These are phyloP conservation scores for Heliocybe sulcata DNA, from an alignment of 1,284 basidiomycete species.

Conservation along the genomic window DNA sequence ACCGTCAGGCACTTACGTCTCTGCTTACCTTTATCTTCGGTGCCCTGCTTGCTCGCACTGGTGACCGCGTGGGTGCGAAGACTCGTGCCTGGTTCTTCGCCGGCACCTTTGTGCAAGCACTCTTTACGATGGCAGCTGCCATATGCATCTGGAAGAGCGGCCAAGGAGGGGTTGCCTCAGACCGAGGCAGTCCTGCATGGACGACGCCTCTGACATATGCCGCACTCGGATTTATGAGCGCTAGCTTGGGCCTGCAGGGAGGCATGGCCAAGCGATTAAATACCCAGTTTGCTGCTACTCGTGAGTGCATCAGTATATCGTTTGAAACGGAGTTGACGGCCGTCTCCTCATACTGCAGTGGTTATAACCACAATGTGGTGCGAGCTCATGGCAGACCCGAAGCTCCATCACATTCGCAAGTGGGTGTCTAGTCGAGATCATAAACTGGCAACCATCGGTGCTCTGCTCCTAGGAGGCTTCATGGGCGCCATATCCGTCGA, in stretches of 20 bases:
- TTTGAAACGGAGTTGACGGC: constrained; percentile 10
- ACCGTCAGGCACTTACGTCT: constrained; percentile 77
- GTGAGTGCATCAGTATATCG: constrained; percentile 31
- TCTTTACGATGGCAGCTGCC: constrained; percentile 69
- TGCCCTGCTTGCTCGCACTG: constrained; percentile 63
- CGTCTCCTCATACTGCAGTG: constrained; percentile 29
- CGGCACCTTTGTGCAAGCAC: constrained; percentile 66
- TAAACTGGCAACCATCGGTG: constrained; percentile 59
- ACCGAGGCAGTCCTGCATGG: constrained; percentile 63
- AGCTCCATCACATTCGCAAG: constrained; percentile 49
- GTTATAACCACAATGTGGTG: constrained; percentile 82
- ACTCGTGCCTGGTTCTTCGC: constrained; percentile 67
- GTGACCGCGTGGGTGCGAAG: constrained; percentile 64
- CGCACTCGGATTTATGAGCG: constrained; percentile 69
- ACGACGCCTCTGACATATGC: constrained; percentile 57
- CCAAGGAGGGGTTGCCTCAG: constrained; percentile 44
- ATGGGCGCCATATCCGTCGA: constrained; percentile 58
- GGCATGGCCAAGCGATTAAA: constrained; percentile 78
- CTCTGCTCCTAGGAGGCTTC: constrained; percentile 78
- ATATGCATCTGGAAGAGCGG: constrained; percentile 60
- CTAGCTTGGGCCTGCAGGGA: constrained; percentile 73
- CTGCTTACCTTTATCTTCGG: constrained; percentile 69
- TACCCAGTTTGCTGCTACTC: constrained; percentile 73
- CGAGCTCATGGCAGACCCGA: constrained; percentile 76
- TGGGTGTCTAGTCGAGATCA: constrained; percentile 64